These are phyloP conservation scores for Cochlearia excelsa DNA, from an alignment of 345 rosid genomes.

Conservation along the genomic window DNA sequence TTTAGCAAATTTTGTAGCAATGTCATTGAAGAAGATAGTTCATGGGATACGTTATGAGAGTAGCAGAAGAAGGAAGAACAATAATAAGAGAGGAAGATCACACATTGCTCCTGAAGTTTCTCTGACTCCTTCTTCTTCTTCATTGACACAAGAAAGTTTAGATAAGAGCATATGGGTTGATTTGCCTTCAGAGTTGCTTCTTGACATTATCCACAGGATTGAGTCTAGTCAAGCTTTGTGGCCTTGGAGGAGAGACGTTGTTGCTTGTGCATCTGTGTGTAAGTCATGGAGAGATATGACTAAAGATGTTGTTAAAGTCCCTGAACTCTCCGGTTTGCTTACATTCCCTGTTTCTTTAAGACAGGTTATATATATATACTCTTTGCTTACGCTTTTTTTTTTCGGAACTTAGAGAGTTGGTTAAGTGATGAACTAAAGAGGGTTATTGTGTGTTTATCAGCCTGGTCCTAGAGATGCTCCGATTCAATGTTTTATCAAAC, in stretches of 20 bases:
- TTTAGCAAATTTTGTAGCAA: slow-evolving; percentile 23
- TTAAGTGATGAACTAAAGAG: not conserved
- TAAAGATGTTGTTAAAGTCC: slow-evolving; percentile 58
- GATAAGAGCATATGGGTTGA: slow-evolving; percentile 66
- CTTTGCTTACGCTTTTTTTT: not conserved
- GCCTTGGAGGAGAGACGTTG: slow-evolving; percentile 81
- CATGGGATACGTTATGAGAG: slow-evolving; percentile 47
- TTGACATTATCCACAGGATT: slow-evolving; percentile 58
- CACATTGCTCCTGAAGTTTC: slow-evolving; percentile 66
- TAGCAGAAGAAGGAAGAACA: slow-evolving; percentile 7
- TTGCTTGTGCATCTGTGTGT: slow-evolving; percentile 85
- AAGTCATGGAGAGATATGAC: slow-evolving; percentile 77
- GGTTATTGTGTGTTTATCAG: slow-evolving; percentile 36
- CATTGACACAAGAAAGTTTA: slow-evolving; percentile 8
- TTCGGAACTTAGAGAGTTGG: not conserved
- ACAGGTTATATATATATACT: slow-evolving; percentile 48
- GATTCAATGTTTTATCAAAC: slow-evolving; percentile 80
- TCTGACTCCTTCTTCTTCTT: slow-evolving; percentile 27
- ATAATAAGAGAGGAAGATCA: slow-evolving; percentile 48
- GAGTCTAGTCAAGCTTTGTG: slow-evolving; percentile 56
- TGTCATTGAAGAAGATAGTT: slow-evolving; percentile 56
- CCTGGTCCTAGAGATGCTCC: slow-evolving; percentile 86
- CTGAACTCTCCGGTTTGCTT: slow-evolving; percentile 64
- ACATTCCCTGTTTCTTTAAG: slow-evolving; percentile 83
- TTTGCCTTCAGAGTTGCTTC: slow-evolving; percentile 84